phyloP scores from a whole-genome alignment of 495 filamentous ascomycete species.

The Xylaria nigripes region DNA sequence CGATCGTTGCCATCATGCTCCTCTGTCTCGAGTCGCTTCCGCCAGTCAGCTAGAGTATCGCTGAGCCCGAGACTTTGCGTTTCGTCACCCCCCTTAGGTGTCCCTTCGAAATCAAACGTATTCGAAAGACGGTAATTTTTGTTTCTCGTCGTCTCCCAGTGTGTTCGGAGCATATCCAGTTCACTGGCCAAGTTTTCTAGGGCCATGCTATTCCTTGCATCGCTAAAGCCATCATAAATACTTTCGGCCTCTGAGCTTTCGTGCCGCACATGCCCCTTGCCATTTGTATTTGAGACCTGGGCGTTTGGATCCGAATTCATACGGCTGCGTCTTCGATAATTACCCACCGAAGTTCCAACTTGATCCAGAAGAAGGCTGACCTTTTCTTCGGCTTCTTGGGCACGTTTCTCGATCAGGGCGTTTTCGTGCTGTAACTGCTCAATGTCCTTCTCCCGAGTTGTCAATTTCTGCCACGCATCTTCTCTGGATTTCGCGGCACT shows the following conservation, averaged over 20 bases:
- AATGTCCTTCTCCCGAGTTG: constrained; percentile 56
- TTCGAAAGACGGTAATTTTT: constrained; percentile 86
- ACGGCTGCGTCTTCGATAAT: constrained; percentile 68
- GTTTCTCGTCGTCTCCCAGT: constrained; percentile 92
- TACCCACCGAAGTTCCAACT: constrained; percentile 86
- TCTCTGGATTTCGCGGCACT: constrained; percentile 48
- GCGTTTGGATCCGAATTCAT: constrained; percentile 21
- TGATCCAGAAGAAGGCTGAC: constrained; percentile 90
- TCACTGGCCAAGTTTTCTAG: constrained; percentile 87
- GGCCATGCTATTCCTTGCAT: constrained; percentile 70
- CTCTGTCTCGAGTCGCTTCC: constrained; percentile 61
- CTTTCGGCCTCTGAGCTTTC: constrained; percentile 50
- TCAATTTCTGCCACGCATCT: constrained; percentile 50
- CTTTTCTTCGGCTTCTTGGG: constrained; percentile 83
- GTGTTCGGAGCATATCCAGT: constrained; percentile 75
- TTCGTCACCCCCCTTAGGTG: constrained; percentile 40
- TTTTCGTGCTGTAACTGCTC: constrained; percentile 80
- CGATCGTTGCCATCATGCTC: constrained; percentile 29
- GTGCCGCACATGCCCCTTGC: constrained; percentile 45
- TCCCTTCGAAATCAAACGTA: constrained; percentile 69
- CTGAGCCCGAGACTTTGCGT: constrained; percentile 45
- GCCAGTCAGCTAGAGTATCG: constrained; percentile 65
- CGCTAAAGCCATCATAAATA: constrained; percentile 33
- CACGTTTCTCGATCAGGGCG: constrained; percentile 64
- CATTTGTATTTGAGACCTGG: constrained; percentile 25